phyloP scores from a whole-genome alignment of 2,329 filamentous ascomycete species.

The Trichoderma koningiopsis region DNA sequence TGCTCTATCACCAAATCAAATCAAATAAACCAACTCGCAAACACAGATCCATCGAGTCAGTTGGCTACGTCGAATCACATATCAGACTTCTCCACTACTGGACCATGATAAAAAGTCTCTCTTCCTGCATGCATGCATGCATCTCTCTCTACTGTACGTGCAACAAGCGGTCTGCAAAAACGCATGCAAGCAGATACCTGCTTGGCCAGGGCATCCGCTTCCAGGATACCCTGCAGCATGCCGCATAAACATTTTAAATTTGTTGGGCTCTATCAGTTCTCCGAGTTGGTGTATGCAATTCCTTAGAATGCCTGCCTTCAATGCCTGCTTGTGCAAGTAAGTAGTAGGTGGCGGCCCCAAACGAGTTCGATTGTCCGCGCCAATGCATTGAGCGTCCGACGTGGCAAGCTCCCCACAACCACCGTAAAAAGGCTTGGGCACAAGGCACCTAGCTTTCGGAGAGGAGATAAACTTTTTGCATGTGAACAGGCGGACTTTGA shows the following conservation, averaged over 20 bases:
- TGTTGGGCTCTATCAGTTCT: conserved; percentile 13
- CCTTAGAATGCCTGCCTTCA: background rate
- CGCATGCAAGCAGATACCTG: background rate
- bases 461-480: background rate
- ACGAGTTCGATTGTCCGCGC: background rate
- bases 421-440: background rate
- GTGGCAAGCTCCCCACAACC: conserved; percentile 17
- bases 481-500: background rate
- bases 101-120: conserved; percentile 4
- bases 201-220: background rate
- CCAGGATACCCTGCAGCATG: conserved; percentile 10
- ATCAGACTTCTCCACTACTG: background rate
- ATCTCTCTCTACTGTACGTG: background rate
- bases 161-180: conserved; percentile 23
- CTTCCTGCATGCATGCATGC: background rate
- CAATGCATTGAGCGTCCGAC: conserved; percentile 3
- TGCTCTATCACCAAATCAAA: background rate
- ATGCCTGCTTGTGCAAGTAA: background rate
- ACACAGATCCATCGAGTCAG: background rate
- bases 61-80: background rate
- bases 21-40: background rate
- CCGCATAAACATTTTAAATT: background rate
- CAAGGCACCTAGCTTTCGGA: background rate
- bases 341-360: background rate
- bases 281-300: background rate